These are phyloP conservation scores for Apiotrichum gracile DNA, from an alignment of 1,284 basidiomycete species.

Conservation along the genomic window DNA sequence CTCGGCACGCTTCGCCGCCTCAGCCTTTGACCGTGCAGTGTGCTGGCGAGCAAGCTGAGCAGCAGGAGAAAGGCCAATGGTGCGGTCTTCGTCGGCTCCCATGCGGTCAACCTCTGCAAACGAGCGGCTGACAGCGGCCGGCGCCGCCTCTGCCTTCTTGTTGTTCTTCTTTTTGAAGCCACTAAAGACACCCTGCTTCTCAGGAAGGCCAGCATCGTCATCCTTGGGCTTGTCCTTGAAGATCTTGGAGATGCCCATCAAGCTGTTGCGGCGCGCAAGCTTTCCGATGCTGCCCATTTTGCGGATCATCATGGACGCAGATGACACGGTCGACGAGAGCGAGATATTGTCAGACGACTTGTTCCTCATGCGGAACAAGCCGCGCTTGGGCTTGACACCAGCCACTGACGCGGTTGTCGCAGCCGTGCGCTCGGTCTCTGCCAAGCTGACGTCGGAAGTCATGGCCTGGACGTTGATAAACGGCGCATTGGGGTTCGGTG, in stretches of 20 bases:
- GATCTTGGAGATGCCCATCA: conserved; percentile 86
- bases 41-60: conserved; percentile 87
- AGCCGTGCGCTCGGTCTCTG: conserved; percentile 39
- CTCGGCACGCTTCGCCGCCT: conserved; percentile 50
- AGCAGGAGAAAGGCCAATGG: conserved; percentile 80
- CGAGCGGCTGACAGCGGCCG: conserved; percentile 73
- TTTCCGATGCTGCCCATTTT: conserved; percentile 91
- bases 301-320: conserved; percentile 93
- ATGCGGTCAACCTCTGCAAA: conserved; percentile 76
- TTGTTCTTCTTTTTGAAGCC: conserved; percentile 48
- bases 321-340: conserved; percentile 90
- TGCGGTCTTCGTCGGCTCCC: conserved; percentile 48
- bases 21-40: conserved; percentile 63
- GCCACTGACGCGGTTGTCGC: conserved; percentile 18
- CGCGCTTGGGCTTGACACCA: conserved; percentile 30
- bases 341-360: conserved; percentile 96
- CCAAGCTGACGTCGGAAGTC: conserved; percentile 35
- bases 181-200: conserved; percentile 37
- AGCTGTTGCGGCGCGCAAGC: conserved; percentile 76
- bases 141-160: conserved; percentile 54
- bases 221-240: conserved; percentile 83
- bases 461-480: conserved; percentile 31
- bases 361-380: conserved; percentile 80
- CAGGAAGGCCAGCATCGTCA: conserved; percentile 48
- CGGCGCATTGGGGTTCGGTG: conserved; percentile 20